Percentiles rank a stretch among this genome's conserved stretches.
Conservation (phyloP, 2,329 filamentous ascomycete species). For the Ophiocordyceps camponoti-saundersi region DNA sequence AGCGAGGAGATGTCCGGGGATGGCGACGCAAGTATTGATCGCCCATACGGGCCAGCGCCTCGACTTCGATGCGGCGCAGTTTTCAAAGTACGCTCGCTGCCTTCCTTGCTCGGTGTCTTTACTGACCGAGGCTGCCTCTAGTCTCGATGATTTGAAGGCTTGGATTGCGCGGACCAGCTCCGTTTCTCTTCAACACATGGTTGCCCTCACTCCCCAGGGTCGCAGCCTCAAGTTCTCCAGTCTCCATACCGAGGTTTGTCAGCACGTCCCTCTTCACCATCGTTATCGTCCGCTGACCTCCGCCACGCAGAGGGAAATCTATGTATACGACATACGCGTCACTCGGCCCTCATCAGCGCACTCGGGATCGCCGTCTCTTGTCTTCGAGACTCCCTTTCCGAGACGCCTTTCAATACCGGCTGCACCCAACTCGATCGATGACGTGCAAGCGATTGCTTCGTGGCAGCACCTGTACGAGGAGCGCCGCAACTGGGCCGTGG, state of each 20-base stretch:
- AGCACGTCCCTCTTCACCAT: background rate
- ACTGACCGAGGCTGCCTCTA: conserved; percentile 14
- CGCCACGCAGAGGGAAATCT: conserved; percentile 57
- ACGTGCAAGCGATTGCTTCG: conserved; percentile 65
- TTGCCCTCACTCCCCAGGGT: conserved; percentile 71
- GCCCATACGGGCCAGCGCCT: conserved; percentile 85
- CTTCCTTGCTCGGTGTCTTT: conserved; percentile 1
- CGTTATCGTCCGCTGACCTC: background rate
- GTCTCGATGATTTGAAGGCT: conserved; percentile 68
- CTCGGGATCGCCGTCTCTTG: conserved; percentile 22
- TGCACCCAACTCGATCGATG: conserved; percentile 68
- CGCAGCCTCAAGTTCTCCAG: conserved; percentile 70
- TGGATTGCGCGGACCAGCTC: conserved; percentile 63
- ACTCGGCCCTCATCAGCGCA: conserved; percentile 36
- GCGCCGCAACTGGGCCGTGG: conserved; percentile 63
- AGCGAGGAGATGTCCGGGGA: conserved; percentile 38
- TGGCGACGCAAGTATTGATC: conserved; percentile 82
- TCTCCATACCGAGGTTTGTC: conserved; percentile 57
- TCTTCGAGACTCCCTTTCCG: conserved; percentile 32
- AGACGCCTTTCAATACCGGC: conserved; percentile 39
- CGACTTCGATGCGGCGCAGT: conserved; percentile 57
- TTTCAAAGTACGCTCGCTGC: conserved; percentile 45
- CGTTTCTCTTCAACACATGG: conserved; percentile 64
- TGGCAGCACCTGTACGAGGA: conserved; percentile 80
- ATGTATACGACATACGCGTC: conserved; percentile 74